These are phyloP conservation scores for Ustilago bromivora DNA, from an alignment of 1,284 basidiomycete genomes.

Conservation along the genomic window DNA sequence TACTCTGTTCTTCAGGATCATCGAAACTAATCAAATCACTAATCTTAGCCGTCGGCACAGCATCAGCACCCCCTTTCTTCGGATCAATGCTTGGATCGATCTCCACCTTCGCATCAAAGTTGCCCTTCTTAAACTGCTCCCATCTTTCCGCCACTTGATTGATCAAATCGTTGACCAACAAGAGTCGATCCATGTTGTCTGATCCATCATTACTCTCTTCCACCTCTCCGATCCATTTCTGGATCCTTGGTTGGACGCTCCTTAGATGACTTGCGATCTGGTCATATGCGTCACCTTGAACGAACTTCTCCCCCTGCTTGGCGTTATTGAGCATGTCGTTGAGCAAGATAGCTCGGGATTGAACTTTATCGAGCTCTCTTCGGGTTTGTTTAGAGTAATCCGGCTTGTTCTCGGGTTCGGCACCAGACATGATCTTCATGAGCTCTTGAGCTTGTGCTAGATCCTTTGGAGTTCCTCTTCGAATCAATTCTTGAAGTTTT, in stretches of 20 bases:
- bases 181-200: constrained; percentile 84
- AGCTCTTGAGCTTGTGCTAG: constrained; percentile 95
- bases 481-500: constrained; percentile 97
- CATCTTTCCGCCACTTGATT: constrained; percentile 91
- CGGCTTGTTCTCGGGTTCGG: constrained; percentile 91
- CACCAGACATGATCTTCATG: constrained; percentile 95
- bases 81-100: constrained; percentile 70
- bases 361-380: constrained; percentile 91
- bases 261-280: constrained; percentile 89
- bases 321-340: constrained; percentile 98
- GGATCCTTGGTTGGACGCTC: constrained; percentile 90
- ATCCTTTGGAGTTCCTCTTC: constrained; percentile 93
- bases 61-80: constrained; percentile 57
- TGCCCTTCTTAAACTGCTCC: constrained; percentile 90
- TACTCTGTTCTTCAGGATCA: constrained; percentile 21
- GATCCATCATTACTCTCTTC: constrained; percentile 75
- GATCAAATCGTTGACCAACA: constrained; percentile 97
- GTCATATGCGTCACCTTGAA: constrained; percentile 89
- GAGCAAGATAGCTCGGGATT: constrained; percentile 90
- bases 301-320: constrained; percentile 75
- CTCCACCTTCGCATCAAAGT: constrained; percentile 78
- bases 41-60: constrained; percentile 65
- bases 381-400: constrained; percentile 91
- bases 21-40: constrained; percentile 67
- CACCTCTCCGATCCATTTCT: constrained; percentile 98